A percentile compares a stretch with the other conserved stretches of the same genome.
Conservation (phyloP, 805 yeast genomes). For the Huiozyma naganishii region DNA sequence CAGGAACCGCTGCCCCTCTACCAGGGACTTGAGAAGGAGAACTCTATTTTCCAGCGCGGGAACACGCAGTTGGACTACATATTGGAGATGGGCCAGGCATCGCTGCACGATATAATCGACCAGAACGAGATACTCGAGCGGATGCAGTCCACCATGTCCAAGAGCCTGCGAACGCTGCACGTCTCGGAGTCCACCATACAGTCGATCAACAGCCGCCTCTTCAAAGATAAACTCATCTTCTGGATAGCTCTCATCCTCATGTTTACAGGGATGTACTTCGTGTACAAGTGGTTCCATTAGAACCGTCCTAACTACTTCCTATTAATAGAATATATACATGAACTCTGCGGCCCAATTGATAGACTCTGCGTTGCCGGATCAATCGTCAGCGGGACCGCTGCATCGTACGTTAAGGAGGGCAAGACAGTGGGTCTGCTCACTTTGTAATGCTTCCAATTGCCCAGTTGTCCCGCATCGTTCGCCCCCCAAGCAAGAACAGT, state of each 20-base stretch:
- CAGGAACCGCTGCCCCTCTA: constrained; percentile 5
- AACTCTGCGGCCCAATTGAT: too few species aligned
- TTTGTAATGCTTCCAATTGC: too few species aligned
- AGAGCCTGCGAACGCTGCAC: constrained; percentile 70
- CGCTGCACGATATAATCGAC: constrained; percentile 75
- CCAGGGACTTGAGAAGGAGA: constrained; percentile 59
- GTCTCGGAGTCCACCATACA: constrained; percentile 78
- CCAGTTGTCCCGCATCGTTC: too few species aligned
- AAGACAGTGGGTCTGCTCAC: too few species aligned
- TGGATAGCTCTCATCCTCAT: constrained; percentile 60
- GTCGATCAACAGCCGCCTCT: constrained; percentile 68
- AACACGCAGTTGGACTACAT: constrained; percentile 81
- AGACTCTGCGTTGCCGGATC: too few species aligned
- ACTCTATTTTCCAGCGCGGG: constrained; percentile 51
- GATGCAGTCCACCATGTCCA: constrained; percentile 52
- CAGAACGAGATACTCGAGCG: constrained; percentile 64
- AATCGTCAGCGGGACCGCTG: too few species aligned
- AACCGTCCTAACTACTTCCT: too few species aligned
- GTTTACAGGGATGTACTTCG: constrained; percentile 53
- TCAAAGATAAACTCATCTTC: constrained; percentile 78
- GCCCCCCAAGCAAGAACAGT: too few species aligned
- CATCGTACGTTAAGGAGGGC: too few species aligned
- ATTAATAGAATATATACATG: too few species aligned
- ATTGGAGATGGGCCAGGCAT: constrained; percentile 76
- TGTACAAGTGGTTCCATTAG: constrained; percentile 53